Base-by-base conservation (phyloP, 139 green algal species). In the Tetraselmis chui region DNA sequence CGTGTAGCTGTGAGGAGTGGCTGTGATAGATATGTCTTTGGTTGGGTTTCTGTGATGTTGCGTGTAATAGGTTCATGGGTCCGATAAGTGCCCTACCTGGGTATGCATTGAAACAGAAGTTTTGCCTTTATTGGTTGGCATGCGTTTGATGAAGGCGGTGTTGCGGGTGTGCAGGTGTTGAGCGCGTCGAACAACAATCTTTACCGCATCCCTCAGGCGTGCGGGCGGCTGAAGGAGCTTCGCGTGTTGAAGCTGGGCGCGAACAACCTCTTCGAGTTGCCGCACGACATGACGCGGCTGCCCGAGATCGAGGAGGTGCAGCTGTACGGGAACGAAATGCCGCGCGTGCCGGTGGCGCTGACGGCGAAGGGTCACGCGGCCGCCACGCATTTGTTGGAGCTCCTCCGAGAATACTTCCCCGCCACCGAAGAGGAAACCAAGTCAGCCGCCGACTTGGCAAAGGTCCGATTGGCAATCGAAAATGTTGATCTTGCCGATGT, bases 291-390 rank as follows among this genome's bases (percentile, higher is more conserved):
- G 24, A 31, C 28, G 27, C 11, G 27, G 27, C 45, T 78, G 24
- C 23, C 28, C 2, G 22, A 28, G 25, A 27, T 83, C 29, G 58
- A 77, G 26, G 79, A 83, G 79, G 79, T 83, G 79, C 79, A 83
- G 45, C 79, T 83, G 45, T 59, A 76, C 23, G 79, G 79, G 26
- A 83, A 83, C 79, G 23, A 76, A 1, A n/a, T 83, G 28, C 79
- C 79, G 22, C 28, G 75, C 45, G 79, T 83, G 32, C 79, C 79
- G 2, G 45, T 67, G 11, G 18, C 11, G 11, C 45, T 67, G 45
- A 67, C 45, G 45, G 45, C 45, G 11, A 67, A 67, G 45, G 45
- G 45, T 18, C 11, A 5, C 45, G 45, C 45, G 45, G 45, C 45
- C 11, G 45, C 45, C 45, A 67, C 45, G 45, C 45, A 67, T 5